Base-by-base conservation (phyloP, 2,329 filamentous ascomycete genomes). In the Alternaria sp. region DNA sequence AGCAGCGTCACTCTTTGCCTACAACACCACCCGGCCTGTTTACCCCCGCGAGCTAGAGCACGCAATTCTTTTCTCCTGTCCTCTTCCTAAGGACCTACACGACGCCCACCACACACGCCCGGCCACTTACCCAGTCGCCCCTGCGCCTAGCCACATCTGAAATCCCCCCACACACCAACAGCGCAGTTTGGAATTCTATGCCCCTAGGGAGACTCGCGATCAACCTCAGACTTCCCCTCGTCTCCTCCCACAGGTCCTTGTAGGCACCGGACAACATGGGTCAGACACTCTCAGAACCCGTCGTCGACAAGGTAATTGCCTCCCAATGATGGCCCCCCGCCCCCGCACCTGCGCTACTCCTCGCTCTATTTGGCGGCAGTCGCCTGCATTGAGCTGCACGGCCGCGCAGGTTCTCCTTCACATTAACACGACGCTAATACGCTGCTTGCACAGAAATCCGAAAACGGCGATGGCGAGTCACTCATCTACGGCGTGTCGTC, bases 261-360 rank as follows among this genome's bases (percentile, higher is more conserved):
- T 78, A 79, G 73, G 64, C 67, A 72, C 65, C 70, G 69, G 69
- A 69, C 74, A 77, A 47, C 54, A 99, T 99, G 96, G 96, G 96
- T 88, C 96, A 99, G 87, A 99, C 96, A 83, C 90, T 99, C 80
- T 98, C 95, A 78, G 96, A 99, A 87, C 96, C 96, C 78, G 94
- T 99, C 79, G 92, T 97, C 82, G 96, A 98, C 81, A 99, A 99
- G 94, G 96, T 99, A 88, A 81, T 88, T 82, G 54, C 61, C 57
- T 58, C 55, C 69, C 65, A 69, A 70, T 61, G 64, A 49, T 63
- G 62, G 40, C 45, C 46, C 72, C 73, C 74, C 74, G 68, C 70
- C 72, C 78, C 73, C 74, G 73, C 76, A 72, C 69, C 62, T 64
- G 64, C 65, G 57, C 64, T 62, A 58, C 66, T 45, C 46, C 52